Base-by-base conservation (phyloP, 2,329 filamentous ascomycete genomes). In the Chaetomiaceae sp. region DNA sequence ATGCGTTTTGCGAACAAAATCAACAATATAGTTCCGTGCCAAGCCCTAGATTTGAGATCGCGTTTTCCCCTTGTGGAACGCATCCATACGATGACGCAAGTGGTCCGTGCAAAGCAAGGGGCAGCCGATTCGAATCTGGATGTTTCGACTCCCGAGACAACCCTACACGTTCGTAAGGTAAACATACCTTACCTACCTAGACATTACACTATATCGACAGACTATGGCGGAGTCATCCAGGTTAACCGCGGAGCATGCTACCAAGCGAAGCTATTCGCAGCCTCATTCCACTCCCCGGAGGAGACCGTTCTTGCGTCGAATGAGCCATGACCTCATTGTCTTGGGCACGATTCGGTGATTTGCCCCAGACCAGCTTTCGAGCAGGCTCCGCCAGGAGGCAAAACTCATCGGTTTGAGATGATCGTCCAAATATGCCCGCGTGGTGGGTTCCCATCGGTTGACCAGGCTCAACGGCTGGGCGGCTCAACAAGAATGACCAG, bases 71-170 rank as follows among this genome's bases (percentile, higher is more conserved):
- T 51, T 45, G 5, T 10, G 34, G 23, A 40, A 11, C 33, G 4
- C 20, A n/a, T 30, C 10, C 10, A 27, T n/a, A 9, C 52, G 46
- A 60, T 60, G 58, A 60, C 58, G 58, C 56, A 60, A 50, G 18
- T 55, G 52, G 49, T 23, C 53, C 18, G 45, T 59, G 55, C 44
- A 29, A 6, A 18, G 8, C 29, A 21, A 45, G 30, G 25, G 16
- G 16, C 38, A 16, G 23, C 38, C n/a, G 11, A 27, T 42, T 7
- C 5, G 11, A 37, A n/a, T 16, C 13, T 37, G 13, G 34, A 37
- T n/a, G n/a, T n/a, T n/a, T n/a, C n/a, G n/a, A n/a, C n/a, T n/a
- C n/a, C n/a, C n/a, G n/a, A n/a, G n/a, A n/a, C n/a, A n/a, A n/a
- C n/a, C n/a, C n/a, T n/a, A n/a, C n/a, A n/a, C n/a, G n/a, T n/a